Conservation (phyloP, 345 rosid genomes). For the Hibiscus mutabilis region DNA sequence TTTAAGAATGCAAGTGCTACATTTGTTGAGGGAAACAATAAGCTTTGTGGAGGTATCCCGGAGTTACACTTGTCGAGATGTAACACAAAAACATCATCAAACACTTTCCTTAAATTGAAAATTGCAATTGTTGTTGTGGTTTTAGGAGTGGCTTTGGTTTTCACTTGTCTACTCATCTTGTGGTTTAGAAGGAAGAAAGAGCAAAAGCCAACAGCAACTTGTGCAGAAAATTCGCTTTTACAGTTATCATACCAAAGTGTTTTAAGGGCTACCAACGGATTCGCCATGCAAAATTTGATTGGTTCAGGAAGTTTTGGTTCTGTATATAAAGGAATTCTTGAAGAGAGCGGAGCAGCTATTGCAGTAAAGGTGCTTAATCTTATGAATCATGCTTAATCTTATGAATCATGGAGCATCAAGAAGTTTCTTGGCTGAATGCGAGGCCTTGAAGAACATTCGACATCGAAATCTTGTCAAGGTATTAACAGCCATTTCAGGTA, state of each 20-base stretch:
- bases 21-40: slow-evolving; percentile 14
- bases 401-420: slow-evolving; percentile 27
- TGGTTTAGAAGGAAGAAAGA: background rate
- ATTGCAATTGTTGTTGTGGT: background rate
- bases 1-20: slow-evolving; percentile 15
- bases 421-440: slow-evolving; percentile 41
- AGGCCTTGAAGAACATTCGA: slow-evolving; percentile 25
- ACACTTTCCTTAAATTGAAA: background rate
- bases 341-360: background rate
- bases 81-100: background rate
- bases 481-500: slow-evolving; percentile 14
- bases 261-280: background rate
- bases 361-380: slow-evolving; percentile 38
- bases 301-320: background rate
- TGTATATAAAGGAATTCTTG: background rate
- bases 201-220: background rate
- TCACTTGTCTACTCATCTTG: background rate
- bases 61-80: slow-evolving; percentile 17
- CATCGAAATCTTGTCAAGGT: slow-evolving; percentile 40
- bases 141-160: background rate
- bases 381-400: slow-evolving; percentile 23
- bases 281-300: background rate
- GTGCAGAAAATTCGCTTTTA: background rate
- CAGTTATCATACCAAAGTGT: background rate
- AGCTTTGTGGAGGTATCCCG: slow-evolving; percentile 17